Base-by-base conservation (phyloP, 2,329 filamentous ascomycete species). In the Microascus cirrosus region DNA sequence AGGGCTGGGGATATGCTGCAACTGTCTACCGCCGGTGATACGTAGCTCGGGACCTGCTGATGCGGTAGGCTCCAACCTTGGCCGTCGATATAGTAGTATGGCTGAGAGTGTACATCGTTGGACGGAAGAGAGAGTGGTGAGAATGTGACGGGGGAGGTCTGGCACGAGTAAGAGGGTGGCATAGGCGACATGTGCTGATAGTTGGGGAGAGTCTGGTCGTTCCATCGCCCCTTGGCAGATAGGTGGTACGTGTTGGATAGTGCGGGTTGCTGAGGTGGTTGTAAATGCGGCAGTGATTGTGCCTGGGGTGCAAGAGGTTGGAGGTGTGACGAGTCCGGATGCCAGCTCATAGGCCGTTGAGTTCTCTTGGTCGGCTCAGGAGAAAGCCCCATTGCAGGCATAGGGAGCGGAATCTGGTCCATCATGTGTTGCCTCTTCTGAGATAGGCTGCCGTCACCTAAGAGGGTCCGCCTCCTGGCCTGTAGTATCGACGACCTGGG, bases 341-440 rank as follows among this genome's bases (percentile, higher is more conserved):
- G 88, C 88, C 88, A 91, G 74, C 87, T 90, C 53, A 89, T 74
- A 6, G 87, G 87, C 50, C 87, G 80, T 56, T 71, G 71, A 45
- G 76, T 70, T 65, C 71, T 69, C 39, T 61, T 59, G 35, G 36
- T 39, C 51, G 63, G 36, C 60, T 62, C 13, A 13, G 53, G 25
- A 24, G 56, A 20, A 12, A 55, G 13, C 35, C n/a, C 53, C 20
- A 24, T 32, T 18, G 15, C 25, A 13, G 57, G 53, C 4, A 39
- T 28, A 24, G 53, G 24, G 18, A 54, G 39, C n/a, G 36, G 13
- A 54, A 45, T 64, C 61, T 78, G 73, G 59, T 81, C 73, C 52
- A 77, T 64, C 35, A 71, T 71, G 60, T 79, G 77, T 55, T 77
- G 77, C 60, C 71, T 76, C 61, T 75, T 73, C 60, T 45, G 15